Evolutionary conservation across 371 early-diverging fungal species (phyloP).

Genomic region (Mucor irregularis): DNA sequence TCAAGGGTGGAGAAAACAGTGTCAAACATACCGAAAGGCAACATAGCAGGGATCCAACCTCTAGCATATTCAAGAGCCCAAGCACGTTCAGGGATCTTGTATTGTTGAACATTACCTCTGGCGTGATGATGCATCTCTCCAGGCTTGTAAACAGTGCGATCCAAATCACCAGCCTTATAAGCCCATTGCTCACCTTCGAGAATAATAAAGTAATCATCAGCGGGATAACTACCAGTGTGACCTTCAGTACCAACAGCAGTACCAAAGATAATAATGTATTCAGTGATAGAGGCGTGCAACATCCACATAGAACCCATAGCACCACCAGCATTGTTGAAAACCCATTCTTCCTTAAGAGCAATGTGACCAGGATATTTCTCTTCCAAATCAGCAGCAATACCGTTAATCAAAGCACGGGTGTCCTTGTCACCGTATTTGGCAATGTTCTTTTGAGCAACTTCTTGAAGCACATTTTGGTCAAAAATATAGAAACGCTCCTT

Average conservation of each 20-base stretch:
- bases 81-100: conserved; percentile 56
- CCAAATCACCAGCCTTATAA: conserved; percentile 42
- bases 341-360: conserved; percentile 49
- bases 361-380: conserved; percentile 50
- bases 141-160: conserved; percentile 39
- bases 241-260: conserved; percentile 61
- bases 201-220: conserved; percentile 62
- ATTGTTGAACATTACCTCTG: conserved; percentile 51
- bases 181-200: conserved; percentile 63
- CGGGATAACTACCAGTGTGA: conserved; percentile 51
- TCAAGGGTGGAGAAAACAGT: conserved; percentile 54
- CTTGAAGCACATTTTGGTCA: conserved; percentile 44
- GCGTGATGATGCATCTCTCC: conserved; percentile 56
- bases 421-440: conserved; percentile 36
- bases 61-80: conserved; percentile 60
- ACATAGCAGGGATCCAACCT: conserved; percentile 58
- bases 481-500: conserved; percentile 45
- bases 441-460: conserved; percentile 47
- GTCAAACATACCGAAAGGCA: conserved; percentile 55
- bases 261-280: conserved; percentile 59
- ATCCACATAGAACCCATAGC: conserved; percentile 63
- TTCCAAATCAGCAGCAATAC: conserved; percentile 40
- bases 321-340: conserved; percentile 60
- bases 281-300: conserved; percentile 52
- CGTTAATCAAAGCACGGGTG: conserved; percentile 31